These are phyloP conservation scores for Camellia oleifera DNA, from an alignment of 179 eudicot species.

Conservation along the genomic window DNA sequence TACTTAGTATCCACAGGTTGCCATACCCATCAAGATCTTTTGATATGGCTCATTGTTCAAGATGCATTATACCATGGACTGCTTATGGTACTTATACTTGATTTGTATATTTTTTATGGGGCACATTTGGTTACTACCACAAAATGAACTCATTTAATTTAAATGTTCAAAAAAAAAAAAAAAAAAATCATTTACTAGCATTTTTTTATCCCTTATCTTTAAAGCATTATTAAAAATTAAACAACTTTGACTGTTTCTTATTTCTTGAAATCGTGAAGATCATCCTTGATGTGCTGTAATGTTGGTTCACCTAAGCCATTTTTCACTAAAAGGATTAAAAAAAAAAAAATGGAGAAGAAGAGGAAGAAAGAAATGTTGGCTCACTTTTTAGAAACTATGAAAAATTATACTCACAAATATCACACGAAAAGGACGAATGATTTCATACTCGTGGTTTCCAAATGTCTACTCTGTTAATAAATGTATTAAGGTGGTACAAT, in stretches of 20 bases:
- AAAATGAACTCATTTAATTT: neutral
- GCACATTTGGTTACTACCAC: neutral
- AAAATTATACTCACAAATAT: neutral
- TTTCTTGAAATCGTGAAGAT: neutral
- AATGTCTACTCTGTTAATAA: neutral
- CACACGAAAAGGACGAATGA: neutral
- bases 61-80: conserved; percentile 82
- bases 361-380: neutral
- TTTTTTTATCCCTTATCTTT: neutral
- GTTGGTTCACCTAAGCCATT: neutral
- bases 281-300: neutral
- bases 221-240: neutral
- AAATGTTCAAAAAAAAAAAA: neutral
- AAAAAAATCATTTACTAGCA: too few species aligned
- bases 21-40: conserved; percentile 77
- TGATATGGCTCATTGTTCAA: conserved; percentile 84
- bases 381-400: neutral
- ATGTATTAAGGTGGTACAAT: neutral
- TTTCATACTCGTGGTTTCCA: neutral
- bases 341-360: neutral
- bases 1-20: conserved; percentile 57
- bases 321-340: neutral
- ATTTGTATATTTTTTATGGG: neutral
- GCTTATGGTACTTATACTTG: conserved; percentile 41
- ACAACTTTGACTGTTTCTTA: neutral